Evolutionary conservation across 805 yeast species (phyloP).

Genomic region (Lipomyces kockii): DNA sequence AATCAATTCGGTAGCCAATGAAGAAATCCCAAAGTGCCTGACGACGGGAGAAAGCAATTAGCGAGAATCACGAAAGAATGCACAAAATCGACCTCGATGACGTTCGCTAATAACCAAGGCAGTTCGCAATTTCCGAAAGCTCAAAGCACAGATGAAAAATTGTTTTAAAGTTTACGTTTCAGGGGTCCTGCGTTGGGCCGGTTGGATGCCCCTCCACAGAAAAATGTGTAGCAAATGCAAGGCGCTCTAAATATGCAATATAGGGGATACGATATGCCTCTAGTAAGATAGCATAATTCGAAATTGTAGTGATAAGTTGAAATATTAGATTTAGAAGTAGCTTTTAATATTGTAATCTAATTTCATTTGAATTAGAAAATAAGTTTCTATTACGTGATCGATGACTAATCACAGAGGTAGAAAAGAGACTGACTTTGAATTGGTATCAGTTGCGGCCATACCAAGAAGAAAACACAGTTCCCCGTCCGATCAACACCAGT

Average conservation of each 20-base stretch:
- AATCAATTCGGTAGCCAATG: background rate
- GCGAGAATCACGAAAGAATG: background rate
- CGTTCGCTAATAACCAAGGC: too few species aligned
- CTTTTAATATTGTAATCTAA: too few species aligned
- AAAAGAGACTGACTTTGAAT: background rate
- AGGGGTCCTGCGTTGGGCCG: background rate
- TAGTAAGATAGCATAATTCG: too few species aligned
- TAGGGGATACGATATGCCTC: too few species aligned
- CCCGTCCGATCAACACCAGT: slow-evolving; percentile 4
- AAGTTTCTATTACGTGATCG: background rate
- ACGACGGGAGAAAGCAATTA: background rate
- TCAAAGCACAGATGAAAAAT: background rate
- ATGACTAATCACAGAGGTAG: background rate
- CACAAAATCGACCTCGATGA: too few species aligned
- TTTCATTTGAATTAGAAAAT: too few species aligned
- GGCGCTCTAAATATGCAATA: too few species aligned
- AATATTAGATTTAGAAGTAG: too few species aligned
- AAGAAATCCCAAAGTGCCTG: background rate
- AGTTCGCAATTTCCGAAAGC: background rate
- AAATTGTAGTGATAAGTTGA: too few species aligned
- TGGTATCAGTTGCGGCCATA: background rate
- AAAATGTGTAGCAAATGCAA: too few species aligned
- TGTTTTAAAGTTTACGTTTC: background rate
- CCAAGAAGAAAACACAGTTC: slow-evolving; percentile 1
- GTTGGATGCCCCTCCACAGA: too few species aligned